phyloP scores from a whole-genome alignment of 371 early-diverging fungal species.

The Zancudomyces culisetae region DNA sequence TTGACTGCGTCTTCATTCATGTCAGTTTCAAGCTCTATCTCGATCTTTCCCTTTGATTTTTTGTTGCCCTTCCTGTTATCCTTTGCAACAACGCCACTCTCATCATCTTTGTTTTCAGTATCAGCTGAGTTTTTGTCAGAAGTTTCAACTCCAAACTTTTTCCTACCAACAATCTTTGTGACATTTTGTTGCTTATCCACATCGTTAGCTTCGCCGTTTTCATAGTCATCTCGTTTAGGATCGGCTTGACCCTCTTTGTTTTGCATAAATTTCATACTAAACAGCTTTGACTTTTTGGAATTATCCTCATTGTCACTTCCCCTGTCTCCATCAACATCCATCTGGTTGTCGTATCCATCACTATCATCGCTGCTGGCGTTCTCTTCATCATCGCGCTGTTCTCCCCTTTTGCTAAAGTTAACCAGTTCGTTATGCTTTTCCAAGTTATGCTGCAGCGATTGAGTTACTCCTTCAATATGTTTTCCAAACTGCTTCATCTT shows the following conservation, averaged over 20 bases:
- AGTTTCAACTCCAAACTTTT: no score
- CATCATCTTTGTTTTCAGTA: not conserved
- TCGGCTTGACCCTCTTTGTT: no score
- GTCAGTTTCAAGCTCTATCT: not conserved
- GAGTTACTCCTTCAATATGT: slow-evolving; percentile 49
- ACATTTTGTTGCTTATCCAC: no score
- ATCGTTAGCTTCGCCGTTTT: no score
- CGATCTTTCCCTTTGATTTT: not conserved
- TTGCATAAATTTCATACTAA: slow-evolving; percentile 1
- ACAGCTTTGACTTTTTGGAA: not conserved
- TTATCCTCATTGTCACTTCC: not conserved
- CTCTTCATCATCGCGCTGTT: slow-evolving; percentile 12
- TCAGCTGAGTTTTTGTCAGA: not conserved
- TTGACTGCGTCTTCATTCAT: not conserved
- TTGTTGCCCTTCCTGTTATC: not conserved
- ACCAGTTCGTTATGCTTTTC: slow-evolving; percentile 45
- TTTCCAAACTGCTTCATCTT: slow-evolving; percentile 45
- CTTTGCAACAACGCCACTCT: not conserved
- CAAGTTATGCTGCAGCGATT: slow-evolving; percentile 74
- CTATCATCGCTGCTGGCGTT: slow-evolving; percentile 14
- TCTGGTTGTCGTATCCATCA: slow-evolving; percentile 17
- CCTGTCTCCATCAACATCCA: slow-evolving; percentile 18
- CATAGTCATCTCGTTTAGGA: no score
- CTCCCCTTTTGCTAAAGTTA: slow-evolving; percentile 14
- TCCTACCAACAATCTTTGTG: no score